Conservation (phyloP, 1,139 yeast genomes). For the Taphrina communis region DNA sequence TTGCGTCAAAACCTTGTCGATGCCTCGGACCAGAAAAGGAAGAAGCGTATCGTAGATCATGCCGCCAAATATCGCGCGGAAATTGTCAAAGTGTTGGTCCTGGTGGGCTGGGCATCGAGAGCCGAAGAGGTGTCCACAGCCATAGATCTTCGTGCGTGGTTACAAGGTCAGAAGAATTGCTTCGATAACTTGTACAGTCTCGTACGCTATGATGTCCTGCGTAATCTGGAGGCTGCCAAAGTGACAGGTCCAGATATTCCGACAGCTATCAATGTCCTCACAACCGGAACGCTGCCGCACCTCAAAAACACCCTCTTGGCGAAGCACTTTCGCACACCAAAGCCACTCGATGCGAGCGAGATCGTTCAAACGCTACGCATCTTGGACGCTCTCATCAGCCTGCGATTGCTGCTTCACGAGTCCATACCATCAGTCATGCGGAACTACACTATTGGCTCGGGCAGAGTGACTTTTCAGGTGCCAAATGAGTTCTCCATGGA, state of each 20-base stretch:
- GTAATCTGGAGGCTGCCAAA: conserved; percentile 72
- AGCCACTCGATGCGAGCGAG: conserved; percentile 61
- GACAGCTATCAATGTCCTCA: conserved; percentile 83
- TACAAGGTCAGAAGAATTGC: conserved; percentile 77
- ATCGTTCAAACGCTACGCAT: conserved; percentile 69
- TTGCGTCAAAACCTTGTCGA: conserved; percentile 66
- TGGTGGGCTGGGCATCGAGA: conserved; percentile 83
- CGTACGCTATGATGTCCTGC: conserved; percentile 61
- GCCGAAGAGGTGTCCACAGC: conserved; percentile 72
- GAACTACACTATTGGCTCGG: conserved; percentile 71
- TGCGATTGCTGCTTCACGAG: conserved; percentile 71
- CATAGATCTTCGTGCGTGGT: conserved; percentile 86
- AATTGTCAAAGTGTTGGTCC: conserved; percentile 78
- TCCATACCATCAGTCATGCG: conserved; percentile 55
- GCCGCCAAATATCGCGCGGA: conserved; percentile 78
- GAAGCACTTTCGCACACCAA: conserved; percentile 53
- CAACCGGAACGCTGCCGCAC: conserved; percentile 58
- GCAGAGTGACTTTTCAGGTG: conserved; percentile 71
- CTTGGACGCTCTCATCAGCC: conserved; percentile 72
- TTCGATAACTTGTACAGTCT: conserved; percentile 69
- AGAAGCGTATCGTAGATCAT: conserved; percentile 69
- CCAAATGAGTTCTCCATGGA: conserved; percentile 72
- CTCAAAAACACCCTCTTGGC: conserved; percentile 27
- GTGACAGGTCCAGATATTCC: conserved; percentile 85
- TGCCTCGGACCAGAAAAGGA: conserved; percentile 66